phyloP scores from a whole-genome alignment of 1,139 yeast genomes.

The Zhuliangozyma parablackwelliae region DNA sequence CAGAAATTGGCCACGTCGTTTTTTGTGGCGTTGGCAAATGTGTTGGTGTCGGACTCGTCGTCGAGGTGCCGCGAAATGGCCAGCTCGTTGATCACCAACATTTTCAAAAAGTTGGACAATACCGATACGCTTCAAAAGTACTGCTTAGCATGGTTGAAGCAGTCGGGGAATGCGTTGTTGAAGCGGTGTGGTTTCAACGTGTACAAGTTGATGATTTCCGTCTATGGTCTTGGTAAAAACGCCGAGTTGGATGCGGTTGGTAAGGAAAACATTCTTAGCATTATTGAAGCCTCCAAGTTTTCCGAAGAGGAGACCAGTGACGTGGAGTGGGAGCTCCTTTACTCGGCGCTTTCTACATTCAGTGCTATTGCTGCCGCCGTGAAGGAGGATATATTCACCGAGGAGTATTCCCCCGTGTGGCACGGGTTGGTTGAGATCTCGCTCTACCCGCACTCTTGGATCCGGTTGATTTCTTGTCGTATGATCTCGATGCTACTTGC shows the following conservation, averaged over 20 bases:
- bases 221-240: constrained; percentile 43
- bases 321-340: constrained; percentile 73
- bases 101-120: constrained; percentile 48
- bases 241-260: constrained; percentile 37
- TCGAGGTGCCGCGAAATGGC: constrained; percentile 88
- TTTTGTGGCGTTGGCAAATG: constrained; percentile 77
- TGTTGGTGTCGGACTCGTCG: constrained; percentile 73
- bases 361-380: constrained; percentile 31
- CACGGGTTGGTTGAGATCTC: constrained; percentile 48
- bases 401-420: constrained; percentile 44
- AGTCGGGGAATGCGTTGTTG: constrained; percentile 49
- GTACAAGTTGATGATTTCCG: constrained; percentile 58
- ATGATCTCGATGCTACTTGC: constrained; percentile 51
- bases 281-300: constrained; percentile 31
- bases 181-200: constrained; percentile 75
- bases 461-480: constrained; percentile 65
- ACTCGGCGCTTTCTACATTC: constrained; percentile 59
- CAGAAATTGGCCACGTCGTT: constrained; percentile 66
- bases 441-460: constrained; percentile 90
- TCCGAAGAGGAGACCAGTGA: constrained; percentile 16
- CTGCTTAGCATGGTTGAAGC: constrained; percentile 64
- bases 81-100: constrained; percentile 50
- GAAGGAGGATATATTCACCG: constrained; percentile 27
- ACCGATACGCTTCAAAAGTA: constrained; percentile 52
- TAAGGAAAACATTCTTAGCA: constrained; percentile 28